Evolutionary conservation across 2,329 filamentous ascomycete genomes (phyloP), one percentile per base, ranked within the genome.

Genomic region (Pyrenophora graminea): DNA sequence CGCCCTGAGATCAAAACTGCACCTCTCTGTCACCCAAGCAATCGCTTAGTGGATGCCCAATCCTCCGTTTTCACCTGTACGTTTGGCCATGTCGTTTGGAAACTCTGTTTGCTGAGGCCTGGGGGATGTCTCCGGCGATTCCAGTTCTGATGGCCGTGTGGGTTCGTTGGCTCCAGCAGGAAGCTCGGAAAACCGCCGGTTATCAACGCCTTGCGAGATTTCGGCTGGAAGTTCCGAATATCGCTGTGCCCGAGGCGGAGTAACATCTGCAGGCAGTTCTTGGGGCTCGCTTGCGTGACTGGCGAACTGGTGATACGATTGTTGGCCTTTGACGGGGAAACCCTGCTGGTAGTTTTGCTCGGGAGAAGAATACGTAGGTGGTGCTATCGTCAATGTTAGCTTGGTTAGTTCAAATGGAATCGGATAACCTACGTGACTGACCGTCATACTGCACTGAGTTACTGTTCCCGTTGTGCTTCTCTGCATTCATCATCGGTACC

Each of bases 221-320:
- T 56, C 57, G 10, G 58, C 63, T n/a, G 62, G 64, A 13, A 68
- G 59, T 47, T 69, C 66, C 0, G 57, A 66, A 44, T 50, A 62
- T 39, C 56, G 58, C 27, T 56, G 15, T 15, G 15, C 19, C 5
- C 19, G 19, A 21, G 19, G 36, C 32, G 51, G 31, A n/a, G 45
- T 6, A 5, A 48, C 15, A 8, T 59, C 58, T 17, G 58, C 53
- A 18, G 58, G 55, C n/a, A 66, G 54, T 34, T 66, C 63, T 38
- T 60, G 56, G 6, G 56, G 61, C 6, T 48, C 60, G 18, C 44
- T 45, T 15, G 50, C 49, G 13, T 52, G 43, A 39, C 55, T 54
- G 13, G 53, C 57, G 43, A 66, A 64, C 17, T 61, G 55, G 2
- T 57, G 42, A 32, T 64, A 58, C 3, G 46, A 41, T 19, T 51